These are phyloP conservation scores for Malus hybrid DNA, from an alignment of 331 rosid species.

Conservation along the genomic window DNA sequence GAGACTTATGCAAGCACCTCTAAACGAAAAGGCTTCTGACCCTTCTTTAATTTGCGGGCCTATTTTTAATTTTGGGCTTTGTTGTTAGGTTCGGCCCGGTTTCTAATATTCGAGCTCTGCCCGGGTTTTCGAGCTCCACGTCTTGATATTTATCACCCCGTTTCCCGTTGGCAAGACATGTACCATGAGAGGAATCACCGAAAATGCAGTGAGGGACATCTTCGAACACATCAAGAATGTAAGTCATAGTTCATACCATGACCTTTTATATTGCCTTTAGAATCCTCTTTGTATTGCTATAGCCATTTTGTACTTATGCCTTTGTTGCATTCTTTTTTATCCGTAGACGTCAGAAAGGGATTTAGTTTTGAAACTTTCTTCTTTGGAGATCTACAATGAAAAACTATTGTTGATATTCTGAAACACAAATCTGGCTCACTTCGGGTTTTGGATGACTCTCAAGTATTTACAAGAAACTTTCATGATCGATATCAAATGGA, in stretches of 20 bases:
- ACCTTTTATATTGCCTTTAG: neutral
- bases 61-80: too few species aligned
- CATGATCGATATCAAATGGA: neutral
- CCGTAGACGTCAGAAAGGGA: slow-evolving; percentile 41
- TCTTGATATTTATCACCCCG: neutral
- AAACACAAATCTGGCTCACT: slow-evolving; percentile 72
- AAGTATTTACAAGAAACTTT: slow-evolving; percentile 38
- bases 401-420: slow-evolving; percentile 81
- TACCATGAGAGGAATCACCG: slow-evolving; percentile 89
- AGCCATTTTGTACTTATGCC: neutral
- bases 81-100: too few species aligned
- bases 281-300: neutral
- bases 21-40: too few species aligned
- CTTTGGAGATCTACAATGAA: slow-evolving; percentile 82
- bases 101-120: too few species aligned
- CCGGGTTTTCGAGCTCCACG: too few species aligned
- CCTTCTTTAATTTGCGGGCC: too few species aligned
- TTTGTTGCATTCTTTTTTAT: neutral
- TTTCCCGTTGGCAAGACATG: slow-evolving; percentile 60
- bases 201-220: slow-evolving; percentile 69
- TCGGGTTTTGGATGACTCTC: slow-evolving; percentile 89
- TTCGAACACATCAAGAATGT: slow-evolving; percentile 23
- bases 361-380: slow-evolving; percentile 63
- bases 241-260: slow-evolving; percentile 16
- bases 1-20: too few species aligned